Conservation (phyloP, 2,329 filamentous ascomycete species). For the Phaeosphaeriaceae sp. region DNA sequence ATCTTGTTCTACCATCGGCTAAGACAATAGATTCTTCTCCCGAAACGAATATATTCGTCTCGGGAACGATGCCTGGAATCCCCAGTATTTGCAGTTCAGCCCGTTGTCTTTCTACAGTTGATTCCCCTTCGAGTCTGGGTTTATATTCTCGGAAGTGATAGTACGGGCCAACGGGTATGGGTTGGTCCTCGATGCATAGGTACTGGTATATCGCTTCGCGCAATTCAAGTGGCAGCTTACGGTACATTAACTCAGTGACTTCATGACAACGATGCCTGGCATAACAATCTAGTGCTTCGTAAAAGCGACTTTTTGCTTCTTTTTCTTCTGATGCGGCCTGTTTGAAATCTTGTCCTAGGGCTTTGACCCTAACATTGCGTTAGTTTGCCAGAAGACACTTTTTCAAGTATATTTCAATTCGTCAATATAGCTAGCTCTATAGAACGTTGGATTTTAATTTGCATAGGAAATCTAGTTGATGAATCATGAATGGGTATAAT, state of each 20-base stretch:
- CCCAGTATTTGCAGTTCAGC: not conserved
- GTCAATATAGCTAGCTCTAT: not conserved
- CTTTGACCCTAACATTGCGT: not conserved
- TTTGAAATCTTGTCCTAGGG: not conserved
- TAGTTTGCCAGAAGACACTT: not conserved
- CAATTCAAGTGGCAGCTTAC: slow-evolving; percentile 26
- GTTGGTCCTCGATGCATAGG: slow-evolving; percentile 29
- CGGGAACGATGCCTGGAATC: not conserved
- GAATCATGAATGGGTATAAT: too few species aligned
- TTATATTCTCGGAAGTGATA: slow-evolving; percentile 21
- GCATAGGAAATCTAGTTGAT: too few species aligned
- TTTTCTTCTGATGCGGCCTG: not conserved
- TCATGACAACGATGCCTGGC: slow-evolving; percentile 20
- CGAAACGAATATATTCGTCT: not conserved
- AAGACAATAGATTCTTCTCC: slow-evolving; percentile 3
- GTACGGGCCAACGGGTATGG: slow-evolving; percentile 28
- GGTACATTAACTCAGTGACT: slow-evolving; percentile 22
- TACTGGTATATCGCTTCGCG: slow-evolving; percentile 28
- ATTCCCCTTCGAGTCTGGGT: not conserved
- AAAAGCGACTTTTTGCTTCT: not conserved
- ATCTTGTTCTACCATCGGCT: slow-evolving; percentile 22
- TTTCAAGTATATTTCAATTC: not conserved
- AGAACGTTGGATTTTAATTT: too few species aligned
- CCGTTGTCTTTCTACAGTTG: not conserved
- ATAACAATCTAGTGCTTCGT: slow-evolving; percentile 6